These are phyloP conservation scores for Pisolithus tinctorius DNA, from an alignment of 768 basidiomycete species.

Conservation along the genomic window DNA sequence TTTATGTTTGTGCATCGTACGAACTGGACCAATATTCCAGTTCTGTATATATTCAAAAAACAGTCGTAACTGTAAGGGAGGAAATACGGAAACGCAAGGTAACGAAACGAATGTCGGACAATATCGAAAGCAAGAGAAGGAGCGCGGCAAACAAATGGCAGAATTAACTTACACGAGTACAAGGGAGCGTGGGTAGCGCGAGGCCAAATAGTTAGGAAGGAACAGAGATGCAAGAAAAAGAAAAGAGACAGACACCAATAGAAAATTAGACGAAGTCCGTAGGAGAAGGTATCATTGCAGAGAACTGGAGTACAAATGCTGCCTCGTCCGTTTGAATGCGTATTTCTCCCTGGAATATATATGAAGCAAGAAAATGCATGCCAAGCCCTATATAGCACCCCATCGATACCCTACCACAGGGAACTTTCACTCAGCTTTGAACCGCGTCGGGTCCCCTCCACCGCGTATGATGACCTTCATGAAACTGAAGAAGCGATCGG, in stretches of 20 bases:
- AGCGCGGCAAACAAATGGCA: not conserved
- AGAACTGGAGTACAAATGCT: not conserved
- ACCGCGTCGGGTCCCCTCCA: conserved; percentile 55
- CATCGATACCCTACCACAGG: not conserved
- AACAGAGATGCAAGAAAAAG: not conserved
- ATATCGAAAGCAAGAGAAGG: not conserved
- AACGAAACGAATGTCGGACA: not conserved
- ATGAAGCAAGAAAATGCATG: not conserved
- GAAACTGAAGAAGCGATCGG: conserved; percentile 80
- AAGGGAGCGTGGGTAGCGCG: not conserved
- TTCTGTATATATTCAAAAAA: not conserved
- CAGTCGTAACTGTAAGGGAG: not conserved
- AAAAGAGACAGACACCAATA: not conserved
- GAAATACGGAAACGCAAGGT: not conserved
- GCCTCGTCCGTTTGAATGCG: not conserved
- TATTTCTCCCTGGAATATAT: not conserved
- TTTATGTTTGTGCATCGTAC: too few relatives aligned
- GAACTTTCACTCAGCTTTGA: conserved; percentile 35
- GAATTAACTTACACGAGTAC: not conserved
- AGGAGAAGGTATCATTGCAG: not conserved
- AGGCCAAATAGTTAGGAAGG: not conserved
- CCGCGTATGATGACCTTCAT: conserved; percentile 83
- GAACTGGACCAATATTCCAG: not conserved
- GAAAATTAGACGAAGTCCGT: not conserved
- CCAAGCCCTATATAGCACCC: not conserved